Evolutionary conservation across 306 rosid genomes (phyloP).

Genomic region (Dalbergia cultrata): DNA sequence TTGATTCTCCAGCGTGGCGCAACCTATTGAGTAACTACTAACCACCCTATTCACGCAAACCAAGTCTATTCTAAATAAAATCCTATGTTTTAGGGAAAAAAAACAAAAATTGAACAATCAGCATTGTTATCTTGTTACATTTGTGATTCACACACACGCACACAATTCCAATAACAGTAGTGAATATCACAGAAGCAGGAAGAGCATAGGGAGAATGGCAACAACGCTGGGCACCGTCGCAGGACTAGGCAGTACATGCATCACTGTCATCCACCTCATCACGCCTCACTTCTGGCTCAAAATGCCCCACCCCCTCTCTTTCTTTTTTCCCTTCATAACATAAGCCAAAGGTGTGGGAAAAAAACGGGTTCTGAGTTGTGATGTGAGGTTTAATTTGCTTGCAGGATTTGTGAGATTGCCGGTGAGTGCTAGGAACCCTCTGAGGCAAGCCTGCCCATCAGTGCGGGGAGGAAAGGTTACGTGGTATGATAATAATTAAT

Average conservation of each 20-base stretch:
- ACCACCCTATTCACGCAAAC: conserved; percentile 48
- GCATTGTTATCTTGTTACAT: background rate
- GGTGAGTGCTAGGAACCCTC: background rate
- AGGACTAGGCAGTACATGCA: conserved; percentile 60
- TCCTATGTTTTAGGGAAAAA: background rate
- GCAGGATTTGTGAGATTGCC: background rate
- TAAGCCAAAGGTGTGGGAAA: too few species aligned
- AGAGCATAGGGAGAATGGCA: conserved; percentile 57
- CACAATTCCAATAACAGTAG: too few species aligned
- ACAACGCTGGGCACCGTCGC: conserved; percentile 67
- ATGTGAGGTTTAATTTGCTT: too few species aligned
- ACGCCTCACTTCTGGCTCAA: conserved; percentile 58
- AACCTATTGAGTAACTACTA: conserved; percentile 57
- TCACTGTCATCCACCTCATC: conserved; percentile 55
- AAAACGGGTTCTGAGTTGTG: too few species aligned
- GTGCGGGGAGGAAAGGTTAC: background rate
- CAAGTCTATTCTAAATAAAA: conserved; percentile 15
- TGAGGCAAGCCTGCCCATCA: background rate
- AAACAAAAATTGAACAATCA: background rate
- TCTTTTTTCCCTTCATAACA: too few species aligned
- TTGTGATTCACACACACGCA: too few species aligned
- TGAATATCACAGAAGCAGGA: background rate
- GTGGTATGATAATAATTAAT: background rate
- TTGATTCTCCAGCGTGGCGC: conserved; percentile 60
- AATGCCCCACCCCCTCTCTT: too few species aligned